Evolutionary conservation across 1,139 yeast species (phyloP), one percentile per base, ranked within the genome.

Genomic region (Magnusiomyces sp.): DNA sequence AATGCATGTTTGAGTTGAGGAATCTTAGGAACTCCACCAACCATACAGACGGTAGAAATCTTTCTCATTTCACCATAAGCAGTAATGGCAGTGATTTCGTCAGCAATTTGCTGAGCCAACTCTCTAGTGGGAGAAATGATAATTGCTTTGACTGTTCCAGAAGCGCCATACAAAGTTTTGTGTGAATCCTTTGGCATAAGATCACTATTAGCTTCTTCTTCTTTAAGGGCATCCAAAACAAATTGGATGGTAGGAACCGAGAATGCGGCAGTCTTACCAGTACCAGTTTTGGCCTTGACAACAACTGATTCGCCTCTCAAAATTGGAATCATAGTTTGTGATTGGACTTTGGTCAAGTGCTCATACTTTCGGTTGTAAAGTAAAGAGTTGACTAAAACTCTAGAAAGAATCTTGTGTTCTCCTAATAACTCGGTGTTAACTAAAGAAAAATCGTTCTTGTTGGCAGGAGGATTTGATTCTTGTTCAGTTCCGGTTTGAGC

Each of bases 121-220:
- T 90, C 97, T 70, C 97, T 79, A 6, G 97, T 89, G 43, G 97
- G 97, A 1, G 95, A 83, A 54, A 90, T 75, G 31, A 90, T 79
- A 51, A 90, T 74, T 23, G 90, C 77, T 48, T 61, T 53, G 44
- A 67, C 69, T 49, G 69, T 68, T 16, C 16, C 13, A 6, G 20
- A 40, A 5, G 29, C 29, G 6, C 39, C 60, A 57, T 14, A 56
- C 7, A 23, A 4, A 23, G 29, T 5, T 11, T 23, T 29, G n/a
- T 40, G 13, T 14, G 27, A 27, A 7, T 40, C 43, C 9, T 44
- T 23, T 11, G 29, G 40, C 7, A 31, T 33, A 20, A 20, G 33
- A 2, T 27, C 31, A 19, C 23, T 20, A 9, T 13, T 19, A 31
- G 31, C 59, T n/a, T 65, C 63, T 40, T 61, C 62, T 7, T 63